Evolutionary conservation across 2,329 filamentous ascomycete species (phyloP), one percentile per base, ranked within the genome.

Genomic region (Pseudogymnoascus sp.): DNA sequence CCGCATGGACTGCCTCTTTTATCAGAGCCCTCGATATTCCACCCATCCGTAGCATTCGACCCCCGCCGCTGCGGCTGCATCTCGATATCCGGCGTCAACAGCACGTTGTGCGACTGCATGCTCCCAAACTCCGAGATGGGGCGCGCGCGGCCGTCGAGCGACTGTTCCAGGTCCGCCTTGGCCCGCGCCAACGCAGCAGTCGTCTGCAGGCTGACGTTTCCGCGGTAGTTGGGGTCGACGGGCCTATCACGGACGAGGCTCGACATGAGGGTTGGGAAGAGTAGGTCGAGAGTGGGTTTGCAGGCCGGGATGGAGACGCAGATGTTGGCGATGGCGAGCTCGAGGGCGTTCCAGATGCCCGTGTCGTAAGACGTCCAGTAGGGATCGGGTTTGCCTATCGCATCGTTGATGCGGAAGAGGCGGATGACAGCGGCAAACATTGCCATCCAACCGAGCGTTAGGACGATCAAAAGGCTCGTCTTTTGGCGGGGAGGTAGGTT

Each of bases 401-500:
- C 16, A 25, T 62, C 28, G 59, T 62, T 23, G 60, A 63, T 63
- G 62, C 38, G 31, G 50, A 59, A 44, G 61, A 63, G 25, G 31
- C 61, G 53, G 62, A 63, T 31, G 50, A 63, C 37, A 23, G 37
- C 47, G 21, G 47, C 47, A 53, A 53, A 53, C 47, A 53, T 16
- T 10, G 47, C 47, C 47, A 53, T 53, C 47, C 47, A 53, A 8
- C 47, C 47, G 2, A 53, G 47, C 23, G 47, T 53, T 31, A 83
- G 82, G 79, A 83, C 82, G 64, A 80, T 65, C 4, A 73, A 71
- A 2, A 82, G 75, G 14, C 78, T 75, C 14, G 78, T 44, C 71
- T 81, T 83, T 70, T 79, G 80, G 67, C 75, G 78, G 71, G 75
- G 78, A 59, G 77, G 75, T 18, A 82, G 64, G 2, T 77, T 75